Evolutionary conservation across 192 early-diverging fungal species (phyloP).

Genomic region (Haplosporangium gracile): DNA sequence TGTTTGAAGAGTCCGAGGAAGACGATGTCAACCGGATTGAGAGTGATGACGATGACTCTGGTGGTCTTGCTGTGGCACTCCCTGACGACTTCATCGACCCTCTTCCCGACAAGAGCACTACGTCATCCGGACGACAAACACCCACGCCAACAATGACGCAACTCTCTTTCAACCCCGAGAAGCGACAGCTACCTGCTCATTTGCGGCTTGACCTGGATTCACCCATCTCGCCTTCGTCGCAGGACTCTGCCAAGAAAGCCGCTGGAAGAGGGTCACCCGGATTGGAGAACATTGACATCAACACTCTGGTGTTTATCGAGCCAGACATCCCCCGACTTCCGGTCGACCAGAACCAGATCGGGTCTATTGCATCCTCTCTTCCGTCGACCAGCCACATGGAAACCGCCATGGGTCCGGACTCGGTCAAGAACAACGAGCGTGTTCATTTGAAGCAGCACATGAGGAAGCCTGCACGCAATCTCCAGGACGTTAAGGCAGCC

Average conservation of each 20-base stretch:
- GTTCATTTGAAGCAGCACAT: slow-evolving; percentile 34
- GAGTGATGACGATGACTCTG: slow-evolving; percentile 35
- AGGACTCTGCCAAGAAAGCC: slow-evolving; percentile 14
- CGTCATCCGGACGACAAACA: slow-evolving; percentile 29
- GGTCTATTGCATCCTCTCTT: slow-evolving; percentile 34
- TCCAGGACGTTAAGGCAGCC: slow-evolving; percentile 50
- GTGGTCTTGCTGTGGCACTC: slow-evolving; percentile 40
- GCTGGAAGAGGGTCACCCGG: slow-evolving; percentile 36
- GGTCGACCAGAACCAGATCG: slow-evolving; percentile 15
- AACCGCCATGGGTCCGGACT: not conserved
- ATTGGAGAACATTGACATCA: slow-evolving; percentile 33
- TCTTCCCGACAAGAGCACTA: slow-evolving; percentile 13
- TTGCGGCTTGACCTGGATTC: slow-evolving; percentile 31
- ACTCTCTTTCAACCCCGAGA: slow-evolving; percentile 34
- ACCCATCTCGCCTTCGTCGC: not conserved
- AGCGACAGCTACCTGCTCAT: slow-evolving; percentile 31
- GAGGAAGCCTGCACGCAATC: slow-evolving; percentile 32
- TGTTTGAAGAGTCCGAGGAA: slow-evolving; percentile 53
- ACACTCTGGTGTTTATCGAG: slow-evolving; percentile 52
- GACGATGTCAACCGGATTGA: slow-evolving; percentile 15
- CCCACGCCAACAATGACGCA: slow-evolving; percentile 33
- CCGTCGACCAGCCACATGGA: slow-evolving; percentile 45
- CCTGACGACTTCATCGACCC: slow-evolving; percentile 54
- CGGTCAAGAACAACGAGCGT: slow-evolving; percentile 2
- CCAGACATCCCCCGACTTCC: slow-evolving; percentile 19